Conservation (phyloP, 495 filamentous ascomycete species). For the Parathielavia appendiculata region DNA sequence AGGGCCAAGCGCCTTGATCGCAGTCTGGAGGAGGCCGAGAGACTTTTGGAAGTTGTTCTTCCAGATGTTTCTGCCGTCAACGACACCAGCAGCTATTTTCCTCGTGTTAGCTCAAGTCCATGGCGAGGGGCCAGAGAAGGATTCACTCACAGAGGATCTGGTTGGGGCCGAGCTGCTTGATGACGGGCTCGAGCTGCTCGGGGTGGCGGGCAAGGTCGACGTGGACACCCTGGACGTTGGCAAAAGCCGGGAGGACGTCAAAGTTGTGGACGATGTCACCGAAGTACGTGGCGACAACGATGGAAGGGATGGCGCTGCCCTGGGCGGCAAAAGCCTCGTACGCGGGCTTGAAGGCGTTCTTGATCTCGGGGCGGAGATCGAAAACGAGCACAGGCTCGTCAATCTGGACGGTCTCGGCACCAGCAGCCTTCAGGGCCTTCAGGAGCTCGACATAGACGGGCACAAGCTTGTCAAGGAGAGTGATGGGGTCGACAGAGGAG, state of each 20-base stretch:
- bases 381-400: constrained; percentile 96
- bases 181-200: constrained; percentile 92
- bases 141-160: constrained; percentile 62
- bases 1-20: constrained; percentile 88
- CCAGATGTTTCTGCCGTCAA: constrained; percentile 99
- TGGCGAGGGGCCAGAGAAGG: background rate
- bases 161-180: constrained; percentile 79
- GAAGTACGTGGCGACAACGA: constrained; percentile 93
- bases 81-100: constrained; percentile 68
- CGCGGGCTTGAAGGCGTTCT: constrained; percentile 95
- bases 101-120: background rate
- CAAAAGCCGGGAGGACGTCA: constrained; percentile 62
- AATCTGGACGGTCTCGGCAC: constrained; percentile 92
- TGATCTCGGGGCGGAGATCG: constrained; percentile 78
- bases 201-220: constrained; percentile 95
- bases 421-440: constrained; percentile 84
- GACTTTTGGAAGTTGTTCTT: constrained; percentile 95
- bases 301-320: constrained; percentile 69
- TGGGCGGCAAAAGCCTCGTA: constrained; percentile 80
- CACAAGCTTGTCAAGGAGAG: constrained; percentile 82
- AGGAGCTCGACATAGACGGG: constrained; percentile 91
- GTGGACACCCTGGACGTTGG: constrained; percentile 76
- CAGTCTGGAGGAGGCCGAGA: constrained; percentile 80
- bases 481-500: constrained; percentile 85
- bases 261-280: constrained; percentile 99